Conservation (phyloP, 495 filamentous ascomycete genomes). For the Diplogelasinospora grovesii region DNA sequence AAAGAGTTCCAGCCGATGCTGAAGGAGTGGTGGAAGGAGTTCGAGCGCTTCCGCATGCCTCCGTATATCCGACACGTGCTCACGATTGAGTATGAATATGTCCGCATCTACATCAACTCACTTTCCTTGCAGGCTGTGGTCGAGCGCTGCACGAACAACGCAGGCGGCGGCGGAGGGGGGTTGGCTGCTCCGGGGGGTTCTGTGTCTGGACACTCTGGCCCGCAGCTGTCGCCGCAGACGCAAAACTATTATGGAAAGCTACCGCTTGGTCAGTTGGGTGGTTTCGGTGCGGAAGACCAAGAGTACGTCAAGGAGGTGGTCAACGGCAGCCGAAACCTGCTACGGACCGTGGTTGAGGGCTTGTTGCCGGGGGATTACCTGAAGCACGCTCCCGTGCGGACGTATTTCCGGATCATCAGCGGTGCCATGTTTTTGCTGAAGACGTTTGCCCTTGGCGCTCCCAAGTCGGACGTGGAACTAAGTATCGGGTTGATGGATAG, state of each 20-base stretch:
- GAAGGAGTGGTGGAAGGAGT: constrained; percentile 64
- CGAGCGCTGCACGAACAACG: constrained; percentile 78
- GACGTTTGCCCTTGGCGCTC: constrained; percentile 90
- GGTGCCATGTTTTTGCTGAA: constrained; percentile 90
- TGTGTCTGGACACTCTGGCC: constrained; percentile 34
- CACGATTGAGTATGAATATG: constrained; percentile 85
- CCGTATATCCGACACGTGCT: constrained; percentile 75
- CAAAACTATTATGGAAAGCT: constrained; percentile 51
- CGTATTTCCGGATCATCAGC: constrained; percentile 89
- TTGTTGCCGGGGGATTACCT: constrained; percentile 78
- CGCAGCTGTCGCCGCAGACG: constrained; percentile 49
- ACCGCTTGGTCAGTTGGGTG: constrained; percentile 48
- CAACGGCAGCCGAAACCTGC: constrained; percentile 74
- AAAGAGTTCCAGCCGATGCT: constrained; percentile 73
- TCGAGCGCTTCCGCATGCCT: constrained; percentile 64
- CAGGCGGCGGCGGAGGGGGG: constrained; percentile 42
- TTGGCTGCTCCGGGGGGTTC: constrained; percentile 29
- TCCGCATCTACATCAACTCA: constrained; percentile 86
- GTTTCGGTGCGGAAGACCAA: constrained; percentile 55
- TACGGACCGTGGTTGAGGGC: constrained; percentile 74
- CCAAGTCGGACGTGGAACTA: constrained; percentile 77
- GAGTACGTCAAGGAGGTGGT: constrained; percentile 85
- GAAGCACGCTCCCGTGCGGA: constrained; percentile 85
- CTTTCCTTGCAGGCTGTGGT: constrained; percentile 90
- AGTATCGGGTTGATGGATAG: constrained; percentile 76